Evolutionary conservation across 208 protist species (phyloP).

Genomic region (Crithidia expoeki): DNA sequence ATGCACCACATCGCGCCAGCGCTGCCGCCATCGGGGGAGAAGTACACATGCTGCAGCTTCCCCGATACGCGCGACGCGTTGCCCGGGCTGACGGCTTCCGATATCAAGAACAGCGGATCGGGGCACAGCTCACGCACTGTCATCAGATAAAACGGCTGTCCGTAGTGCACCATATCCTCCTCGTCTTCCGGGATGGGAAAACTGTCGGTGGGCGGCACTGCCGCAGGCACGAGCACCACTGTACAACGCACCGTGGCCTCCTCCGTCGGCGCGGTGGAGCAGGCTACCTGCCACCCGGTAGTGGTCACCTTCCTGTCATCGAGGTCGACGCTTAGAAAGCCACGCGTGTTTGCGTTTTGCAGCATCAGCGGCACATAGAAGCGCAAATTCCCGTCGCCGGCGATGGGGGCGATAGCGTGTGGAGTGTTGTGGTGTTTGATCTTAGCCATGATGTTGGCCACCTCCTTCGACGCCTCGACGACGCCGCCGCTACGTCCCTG

Average conservation of each 20-base stretch:
- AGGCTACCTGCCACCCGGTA: slow-evolving; percentile 73
- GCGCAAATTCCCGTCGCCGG: slow-evolving; percentile 68
- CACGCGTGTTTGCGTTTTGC: slow-evolving; percentile 77
- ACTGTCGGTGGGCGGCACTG: slow-evolving; percentile 69
- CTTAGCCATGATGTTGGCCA: slow-evolving; percentile 72
- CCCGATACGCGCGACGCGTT: slow-evolving; percentile 70
- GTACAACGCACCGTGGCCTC: slow-evolving; percentile 76
- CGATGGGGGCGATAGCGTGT: slow-evolving; percentile 46
- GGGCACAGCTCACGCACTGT: slow-evolving; percentile 71
- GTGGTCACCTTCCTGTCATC: slow-evolving; percentile 60
- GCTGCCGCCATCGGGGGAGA: slow-evolving; percentile 77
- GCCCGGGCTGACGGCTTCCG: slow-evolving; percentile 62
- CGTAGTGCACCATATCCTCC: slow-evolving; percentile 88
- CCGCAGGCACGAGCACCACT: slow-evolving; percentile 71
- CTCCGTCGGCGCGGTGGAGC: slow-evolving; percentile 53
- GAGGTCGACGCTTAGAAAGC: slow-evolving; percentile 84
- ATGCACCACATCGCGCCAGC: slow-evolving; percentile 74
- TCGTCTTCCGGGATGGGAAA: slow-evolving; percentile 76
- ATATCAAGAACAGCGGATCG: slow-evolving; percentile 78
- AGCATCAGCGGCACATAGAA: slow-evolving; percentile 85
- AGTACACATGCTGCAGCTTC: slow-evolving; percentile 82
- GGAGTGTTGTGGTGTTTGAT: slow-evolving; percentile 83
- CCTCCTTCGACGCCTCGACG: slow-evolving; percentile 62
- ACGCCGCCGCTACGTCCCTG: slow-evolving; percentile 61
- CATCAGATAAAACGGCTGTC: slow-evolving; percentile 88